Evolutionary conservation across 768 basidiomycete species (phyloP), one percentile per base, ranked within the genome.

Genomic region (Nidularia pulvinata): DNA sequence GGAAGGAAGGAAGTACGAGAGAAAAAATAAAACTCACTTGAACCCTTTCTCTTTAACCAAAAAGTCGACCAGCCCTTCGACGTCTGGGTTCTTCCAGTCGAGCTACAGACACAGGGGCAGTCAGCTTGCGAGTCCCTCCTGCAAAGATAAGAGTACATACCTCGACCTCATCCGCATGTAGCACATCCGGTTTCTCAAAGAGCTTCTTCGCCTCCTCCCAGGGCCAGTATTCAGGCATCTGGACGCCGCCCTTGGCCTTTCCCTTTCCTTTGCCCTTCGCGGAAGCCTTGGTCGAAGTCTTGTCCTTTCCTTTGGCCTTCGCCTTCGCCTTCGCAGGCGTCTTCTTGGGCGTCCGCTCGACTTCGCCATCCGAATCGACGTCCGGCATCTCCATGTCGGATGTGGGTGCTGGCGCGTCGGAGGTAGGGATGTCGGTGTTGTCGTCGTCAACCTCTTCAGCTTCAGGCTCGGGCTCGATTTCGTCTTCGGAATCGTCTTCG

Each of bases 11-110:
- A 43, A 22, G 35, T 7, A 43, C 25, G 9, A 43, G 7, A 36
- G 14, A 25, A 48, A 52, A 45, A 47, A 30, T 54, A 52, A 53
- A 33, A 73, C 87, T 53, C 59, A 97, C 96, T 89, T 96, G 85
- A 99, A 99, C 5, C 97, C 97, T 67, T 99, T 98, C 65, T 98
- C 91, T 36, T 73, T 85, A 13, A 98, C 95, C 22, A 99, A 68
- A 72, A 98, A 99, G 45, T 98, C 83, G 4, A 99, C 86, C 3
- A 99, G 78, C 6, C 95, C 96, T 6, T 98, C 95, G 1, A 95
- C 76, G 58, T 99, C 94, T 1, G 97, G 97, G 55, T 81, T 81
- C 53, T 85, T 91, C 97, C 97, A 99, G 59, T 96, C 95, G 42
- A 98, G 79, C 94, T 97, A 63, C 5, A 6, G 25, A 49, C 42